These are phyloP conservation scores for Stephanodiscus triporus DNA, from an alignment of 108 stramenopile genomes.

Conservation along the genomic window DNA sequence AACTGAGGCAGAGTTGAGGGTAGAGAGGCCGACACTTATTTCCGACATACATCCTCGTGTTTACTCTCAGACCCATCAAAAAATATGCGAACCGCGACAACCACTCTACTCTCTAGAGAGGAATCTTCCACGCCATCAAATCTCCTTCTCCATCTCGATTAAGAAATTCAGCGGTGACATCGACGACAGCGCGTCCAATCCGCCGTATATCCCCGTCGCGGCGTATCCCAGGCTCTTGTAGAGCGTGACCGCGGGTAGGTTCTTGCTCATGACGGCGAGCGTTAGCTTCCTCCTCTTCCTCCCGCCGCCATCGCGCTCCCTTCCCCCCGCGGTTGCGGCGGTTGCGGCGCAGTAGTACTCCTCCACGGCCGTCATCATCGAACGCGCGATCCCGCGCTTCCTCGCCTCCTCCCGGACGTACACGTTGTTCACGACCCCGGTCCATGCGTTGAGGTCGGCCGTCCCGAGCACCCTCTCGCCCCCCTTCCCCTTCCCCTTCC, in stretches of 20 bases:
- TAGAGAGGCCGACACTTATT: no score
- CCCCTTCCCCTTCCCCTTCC: neutral
- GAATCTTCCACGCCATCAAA: no score
- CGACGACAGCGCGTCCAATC: conserved; percentile 24
- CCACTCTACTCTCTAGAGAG: no score
- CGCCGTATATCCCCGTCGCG: conserved; percentile 36
- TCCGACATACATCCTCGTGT: no score
- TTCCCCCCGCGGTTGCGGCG: neutral
- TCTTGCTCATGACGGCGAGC: conserved; percentile 37
- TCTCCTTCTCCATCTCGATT: conserved; percentile 49
- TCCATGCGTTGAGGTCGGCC: conserved; percentile 32
- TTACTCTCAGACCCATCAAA: no score
- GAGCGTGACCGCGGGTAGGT: conserved; percentile 34
- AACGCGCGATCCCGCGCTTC: conserved; percentile 38
- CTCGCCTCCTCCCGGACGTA: conserved; percentile 37
- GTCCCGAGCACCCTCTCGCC: conserved; percentile 30
- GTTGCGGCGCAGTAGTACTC: no score
- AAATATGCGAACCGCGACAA: no score
- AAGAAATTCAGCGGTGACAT: conserved; percentile 37
- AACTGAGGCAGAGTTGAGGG: no score
- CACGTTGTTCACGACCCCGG: conserved; percentile 41
- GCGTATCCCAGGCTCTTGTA: conserved; percentile 42
- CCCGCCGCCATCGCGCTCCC: neutral
- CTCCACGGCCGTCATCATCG: conserved; percentile 48
- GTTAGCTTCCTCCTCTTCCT: conserved; percentile 25